Conservation (phyloP, 2,329 filamentous ascomycete genomes). For the Talaromyces verruculosus region DNA sequence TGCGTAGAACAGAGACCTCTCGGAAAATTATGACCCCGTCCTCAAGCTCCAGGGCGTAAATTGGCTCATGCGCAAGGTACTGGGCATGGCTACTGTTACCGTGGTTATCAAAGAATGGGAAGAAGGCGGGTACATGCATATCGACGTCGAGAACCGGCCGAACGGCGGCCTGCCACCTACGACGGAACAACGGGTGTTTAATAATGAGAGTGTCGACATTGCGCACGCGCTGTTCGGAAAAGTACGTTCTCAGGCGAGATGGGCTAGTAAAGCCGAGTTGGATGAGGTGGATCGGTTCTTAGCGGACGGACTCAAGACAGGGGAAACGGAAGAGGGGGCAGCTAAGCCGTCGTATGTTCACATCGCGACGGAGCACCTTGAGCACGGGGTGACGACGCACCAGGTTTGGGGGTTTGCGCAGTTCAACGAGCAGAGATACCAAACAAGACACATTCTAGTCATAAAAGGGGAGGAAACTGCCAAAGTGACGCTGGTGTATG, state of each 20-base stretch:
- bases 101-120: conserved; percentile 7
- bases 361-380: not conserved
- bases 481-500: conserved; percentile 5
- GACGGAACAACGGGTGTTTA: not conserved
- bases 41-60: conserved; percentile 8
- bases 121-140: conserved; percentile 2
- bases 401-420: conserved; percentile 6
- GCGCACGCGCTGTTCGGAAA: not conserved
- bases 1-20: conserved; percentile 4
- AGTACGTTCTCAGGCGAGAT: not conserved
- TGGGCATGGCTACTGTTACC: conserved; percentile 7
- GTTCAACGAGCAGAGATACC: conserved; percentile 10
- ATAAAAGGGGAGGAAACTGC: not conserved
- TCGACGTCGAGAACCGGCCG: conserved; percentile 5
- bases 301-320: not conserved
- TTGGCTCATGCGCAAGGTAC: conserved; percentile 12
- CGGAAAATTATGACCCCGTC: conserved; percentile 5
- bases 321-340: not conserved
- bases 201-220: not conserved
- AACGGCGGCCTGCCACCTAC: conserved; percentile 6
- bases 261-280: not conserved
- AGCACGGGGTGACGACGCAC: conserved; percentile 2
- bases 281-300: not conserved
- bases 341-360: not conserved
- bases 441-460: conserved; percentile 5